Percentiles rank a stretch among this genome's conserved stretches.
phyloP scores from a whole-genome alignment of 2,329 filamentous ascomycete genomes.

The Daldinia eschscholtzii region DNA sequence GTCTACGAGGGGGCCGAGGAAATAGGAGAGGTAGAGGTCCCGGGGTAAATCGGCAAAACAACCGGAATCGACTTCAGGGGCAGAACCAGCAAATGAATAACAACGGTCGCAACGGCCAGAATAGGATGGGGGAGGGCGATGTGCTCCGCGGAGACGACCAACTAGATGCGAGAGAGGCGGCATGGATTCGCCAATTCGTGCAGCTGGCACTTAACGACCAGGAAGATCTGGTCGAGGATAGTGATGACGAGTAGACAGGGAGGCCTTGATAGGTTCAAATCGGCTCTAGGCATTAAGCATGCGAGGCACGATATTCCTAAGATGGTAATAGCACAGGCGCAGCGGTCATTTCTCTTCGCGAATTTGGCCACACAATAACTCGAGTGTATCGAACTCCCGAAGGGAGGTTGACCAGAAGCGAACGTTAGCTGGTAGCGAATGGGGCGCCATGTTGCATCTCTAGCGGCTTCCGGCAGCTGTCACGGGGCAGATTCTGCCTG shows the following conservation, averaged over 20 bases:
- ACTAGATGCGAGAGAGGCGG: constrained; percentile 62
- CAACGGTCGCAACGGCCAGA: constrained; percentile 44
- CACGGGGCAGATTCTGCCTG: constrained; percentile 39
- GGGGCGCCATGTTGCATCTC: constrained; percentile 43
- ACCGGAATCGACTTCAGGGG: constrained; percentile 49
- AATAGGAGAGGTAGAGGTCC: constrained; percentile 49
- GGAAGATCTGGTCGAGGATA: constrained; percentile 62
- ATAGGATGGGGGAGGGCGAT: constrained; percentile 42
- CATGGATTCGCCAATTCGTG: constrained; percentile 68
- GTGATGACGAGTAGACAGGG: constrained; percentile 53
- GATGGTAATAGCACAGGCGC: constrained; percentile 40
- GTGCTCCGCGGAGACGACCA: constrained; percentile 47
- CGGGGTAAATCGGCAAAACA: constrained; percentile 47
- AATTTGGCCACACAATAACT: constrained; percentile 39
- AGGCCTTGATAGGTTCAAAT: constrained; percentile 39
- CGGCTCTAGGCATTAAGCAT: constrained; percentile 34
- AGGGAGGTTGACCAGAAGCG: constrained; percentile 41
- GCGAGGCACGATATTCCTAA: constrained; percentile 46
- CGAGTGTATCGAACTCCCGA: constrained; percentile 46
- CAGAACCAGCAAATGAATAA: constrained; percentile 43
- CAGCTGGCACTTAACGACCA: constrained; percentile 66
- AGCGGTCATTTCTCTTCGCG: constrained; percentile 30
- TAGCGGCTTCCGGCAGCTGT: constrained; percentile 49
- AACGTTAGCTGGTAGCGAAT: constrained; percentile 41
- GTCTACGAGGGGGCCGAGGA: constrained; percentile 51